phyloP scores from a whole-genome alignment of 805 yeast species.

The Kazachstania taianensis region DNA sequence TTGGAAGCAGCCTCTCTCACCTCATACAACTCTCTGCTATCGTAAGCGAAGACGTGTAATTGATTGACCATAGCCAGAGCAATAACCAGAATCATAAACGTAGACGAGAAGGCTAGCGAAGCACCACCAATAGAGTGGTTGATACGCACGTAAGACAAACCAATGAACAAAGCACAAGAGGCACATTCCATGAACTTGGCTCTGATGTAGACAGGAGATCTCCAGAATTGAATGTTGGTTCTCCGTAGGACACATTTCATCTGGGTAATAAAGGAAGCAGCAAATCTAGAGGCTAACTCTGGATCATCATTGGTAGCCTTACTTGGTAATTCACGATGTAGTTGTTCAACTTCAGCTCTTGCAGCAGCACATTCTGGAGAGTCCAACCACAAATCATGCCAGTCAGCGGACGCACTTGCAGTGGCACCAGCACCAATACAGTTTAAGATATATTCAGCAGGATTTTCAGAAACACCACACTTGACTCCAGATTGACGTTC shows the following conservation, averaged over 20 bases:
- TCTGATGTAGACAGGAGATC: constrained; percentile 53
- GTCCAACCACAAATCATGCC: constrained; percentile 52
- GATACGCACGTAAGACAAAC: constrained; percentile 57
- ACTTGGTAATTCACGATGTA: constrained; percentile 38
- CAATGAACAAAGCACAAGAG: constrained; percentile 49
- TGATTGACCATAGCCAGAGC: constrained; percentile 50
- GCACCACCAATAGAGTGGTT: constrained; percentile 52
- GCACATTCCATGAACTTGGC: constrained; percentile 45
- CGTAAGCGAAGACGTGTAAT: constrained; percentile 49
- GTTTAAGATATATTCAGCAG: constrained; percentile 67
- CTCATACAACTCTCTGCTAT: constrained; percentile 55
- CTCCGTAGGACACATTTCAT: constrained; percentile 38
- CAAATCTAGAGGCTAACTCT: constrained; percentile 36
- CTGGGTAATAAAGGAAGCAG: constrained; percentile 36
- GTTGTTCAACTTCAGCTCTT: constrained; percentile 40
- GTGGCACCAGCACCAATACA: constrained; percentile 79
- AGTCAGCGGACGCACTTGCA: constrained; percentile 46
- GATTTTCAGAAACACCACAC: constrained; percentile 53
- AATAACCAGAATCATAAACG: constrained; percentile 45
- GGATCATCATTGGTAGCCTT: constrained; percentile 28
- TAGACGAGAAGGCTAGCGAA: constrained; percentile 52
- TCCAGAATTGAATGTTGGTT: constrained; percentile 52
- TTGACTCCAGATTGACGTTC: constrained; percentile 64
- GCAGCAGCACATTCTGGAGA: constrained; percentile 43
- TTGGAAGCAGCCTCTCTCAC: constrained; percentile 66